Percentiles rank a stretch among this genome's conserved stretches.
Conservation (phyloP, 2,329 filamentous ascomycete genomes). For the Trichoderma afroharzianum region DNA sequence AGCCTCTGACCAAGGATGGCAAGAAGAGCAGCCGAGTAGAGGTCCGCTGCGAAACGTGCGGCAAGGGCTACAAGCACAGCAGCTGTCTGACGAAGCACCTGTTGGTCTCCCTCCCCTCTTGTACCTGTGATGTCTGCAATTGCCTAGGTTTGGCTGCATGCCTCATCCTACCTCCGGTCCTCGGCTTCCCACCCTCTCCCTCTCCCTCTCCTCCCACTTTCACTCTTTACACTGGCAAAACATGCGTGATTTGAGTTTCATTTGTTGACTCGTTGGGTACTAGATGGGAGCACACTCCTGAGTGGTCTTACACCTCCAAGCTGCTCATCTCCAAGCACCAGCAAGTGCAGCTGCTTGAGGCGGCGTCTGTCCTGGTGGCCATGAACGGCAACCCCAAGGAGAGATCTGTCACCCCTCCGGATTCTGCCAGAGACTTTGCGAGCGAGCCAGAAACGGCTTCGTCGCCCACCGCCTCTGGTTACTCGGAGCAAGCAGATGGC, state of each 20-base stretch:
- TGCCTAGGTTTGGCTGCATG: conserved; percentile 19
- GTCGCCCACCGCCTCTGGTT: conserved; percentile 77
- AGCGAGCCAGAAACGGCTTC: conserved; percentile 82
- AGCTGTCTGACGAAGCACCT: conserved; percentile 99
- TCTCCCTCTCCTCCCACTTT: background rate
- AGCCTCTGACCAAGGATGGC: conserved; percentile 75
- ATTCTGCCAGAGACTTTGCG: conserved; percentile 63
- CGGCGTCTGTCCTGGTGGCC: conserved; percentile 88
- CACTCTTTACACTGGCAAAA: background rate
- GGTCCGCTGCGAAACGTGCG: conserved; percentile 94
- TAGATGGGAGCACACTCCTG: conserved; percentile 99
- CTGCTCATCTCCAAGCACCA: conserved; percentile 98
- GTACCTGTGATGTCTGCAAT: conserved; percentile 2
- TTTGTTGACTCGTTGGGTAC: conserved; percentile 26
- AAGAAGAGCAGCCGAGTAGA: conserved; percentile 81
- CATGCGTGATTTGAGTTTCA: conserved; percentile 17
- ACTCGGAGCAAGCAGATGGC: conserved; percentile 72
- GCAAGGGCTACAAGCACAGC: conserved; percentile 99
- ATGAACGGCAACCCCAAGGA: conserved; percentile 64
- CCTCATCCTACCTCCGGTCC: background rate
- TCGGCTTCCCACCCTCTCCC: background rate
- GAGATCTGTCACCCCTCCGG: conserved; percentile 57
- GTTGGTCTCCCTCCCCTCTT: conserved; percentile 70
- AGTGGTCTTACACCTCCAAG: conserved; percentile 97
- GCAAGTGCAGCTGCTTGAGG: conserved; percentile 95